Conservation (phyloP, 805 yeast species). For the Saccharomycopsis microspora region DNA sequence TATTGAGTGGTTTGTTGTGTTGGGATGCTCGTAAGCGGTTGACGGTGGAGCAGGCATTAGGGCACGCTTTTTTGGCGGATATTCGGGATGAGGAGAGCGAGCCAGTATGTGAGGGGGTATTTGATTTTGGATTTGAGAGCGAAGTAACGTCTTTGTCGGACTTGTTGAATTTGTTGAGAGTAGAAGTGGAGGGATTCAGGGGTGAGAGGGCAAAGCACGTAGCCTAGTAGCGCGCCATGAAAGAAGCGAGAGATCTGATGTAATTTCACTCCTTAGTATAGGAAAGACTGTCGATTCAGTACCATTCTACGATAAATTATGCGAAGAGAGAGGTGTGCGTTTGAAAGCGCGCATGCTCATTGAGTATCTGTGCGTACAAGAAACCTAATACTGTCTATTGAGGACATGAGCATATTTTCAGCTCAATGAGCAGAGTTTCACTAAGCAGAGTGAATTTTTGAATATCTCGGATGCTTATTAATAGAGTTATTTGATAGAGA, state of each 20-base stretch:
- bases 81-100: constrained; percentile 50
- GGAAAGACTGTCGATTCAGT: too few relatives aligned
- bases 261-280: too few relatives aligned
- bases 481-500: not conserved
- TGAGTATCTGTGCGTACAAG: too few relatives aligned
- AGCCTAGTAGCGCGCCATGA: not conserved
- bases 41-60: constrained; percentile 43
- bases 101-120: constrained; percentile 34
- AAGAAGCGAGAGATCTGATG: too few relatives aligned
- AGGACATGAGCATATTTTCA: too few relatives aligned
- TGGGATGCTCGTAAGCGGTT: constrained; percentile 55
- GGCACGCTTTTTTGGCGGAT: constrained; percentile 40
- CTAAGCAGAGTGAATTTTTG: too few relatives aligned
- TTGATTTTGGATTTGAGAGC: constrained; percentile 62
- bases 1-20: constrained; percentile 42
- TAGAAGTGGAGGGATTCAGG: constrained; percentile 44
- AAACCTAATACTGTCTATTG: too few relatives aligned
- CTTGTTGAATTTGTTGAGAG: constrained; percentile 35
- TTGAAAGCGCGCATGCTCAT: too few relatives aligned
- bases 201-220: constrained; percentile 19
- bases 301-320: too few relatives aligned
- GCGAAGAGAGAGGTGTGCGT: too few relatives aligned
- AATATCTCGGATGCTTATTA: not conserved
- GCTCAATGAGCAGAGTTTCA: too few relatives aligned
- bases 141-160: constrained; percentile 27